A percentile compares a stretch with the other conserved stretches of the same genome.
These are phyloP conservation scores for Pinus tabuliformis DNA, from an alignment of 75 land plant genomes.

Conservation along the genomic window DNA sequence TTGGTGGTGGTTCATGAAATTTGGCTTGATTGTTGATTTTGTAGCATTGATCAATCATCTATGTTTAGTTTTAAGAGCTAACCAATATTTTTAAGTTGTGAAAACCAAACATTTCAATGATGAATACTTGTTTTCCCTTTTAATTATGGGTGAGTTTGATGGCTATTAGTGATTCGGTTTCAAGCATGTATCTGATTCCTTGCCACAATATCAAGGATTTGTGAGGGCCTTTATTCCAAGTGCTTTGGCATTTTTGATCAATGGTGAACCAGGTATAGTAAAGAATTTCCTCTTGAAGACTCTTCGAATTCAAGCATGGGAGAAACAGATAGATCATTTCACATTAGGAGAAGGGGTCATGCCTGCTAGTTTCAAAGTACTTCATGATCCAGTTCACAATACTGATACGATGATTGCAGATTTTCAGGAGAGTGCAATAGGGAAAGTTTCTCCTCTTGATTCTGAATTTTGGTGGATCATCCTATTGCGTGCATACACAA, in stretches of 20 bases:
- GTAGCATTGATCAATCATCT: too few relatives aligned
- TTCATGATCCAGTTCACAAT: conserved; percentile 54
- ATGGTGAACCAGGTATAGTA: conserved; percentile 66
- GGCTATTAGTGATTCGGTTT: conserved; percentile 50
- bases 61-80: neutral
- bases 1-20: neutral
- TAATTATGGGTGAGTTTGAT: too few relatives aligned
- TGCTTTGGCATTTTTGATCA: conserved; percentile 70
- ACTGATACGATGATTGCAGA: conserved; percentile 53
- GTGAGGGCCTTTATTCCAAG: conserved; percentile 77
- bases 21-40: neutral
- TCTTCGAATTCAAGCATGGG: conserved; percentile 76
- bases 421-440: conserved; percentile 52
- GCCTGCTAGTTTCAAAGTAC: conserved; percentile 80
- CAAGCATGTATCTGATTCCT: neutral
- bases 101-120: too few relatives aligned
- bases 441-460: conserved; percentile 55
- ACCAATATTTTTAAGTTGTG: too few relatives aligned
- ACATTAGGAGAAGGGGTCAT: conserved; percentile 72
- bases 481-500: conserved; percentile 42
- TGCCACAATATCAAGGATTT: conserved; percentile 46
- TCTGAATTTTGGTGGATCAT: conserved; percentile 64
- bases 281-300: conserved; percentile 71
- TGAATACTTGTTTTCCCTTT: neutral
- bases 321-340: conserved; percentile 62